These are phyloP conservation scores for Erodium texanum DNA, from an alignment of 441 rosid species.

Conservation along the genomic window DNA sequence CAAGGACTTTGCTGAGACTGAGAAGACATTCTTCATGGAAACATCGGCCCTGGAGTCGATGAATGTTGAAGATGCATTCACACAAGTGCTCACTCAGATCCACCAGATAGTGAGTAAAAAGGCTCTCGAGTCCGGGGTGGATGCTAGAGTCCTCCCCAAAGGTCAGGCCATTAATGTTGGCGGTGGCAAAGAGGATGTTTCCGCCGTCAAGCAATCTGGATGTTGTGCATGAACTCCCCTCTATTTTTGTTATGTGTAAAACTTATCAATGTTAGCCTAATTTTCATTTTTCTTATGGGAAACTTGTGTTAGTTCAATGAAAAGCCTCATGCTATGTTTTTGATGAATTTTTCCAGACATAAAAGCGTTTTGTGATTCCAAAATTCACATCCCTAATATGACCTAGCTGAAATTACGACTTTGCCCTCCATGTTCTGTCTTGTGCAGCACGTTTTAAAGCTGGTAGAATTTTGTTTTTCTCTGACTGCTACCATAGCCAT, in stretches of 20 bases:
- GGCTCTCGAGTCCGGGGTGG: constrained; percentile 30
- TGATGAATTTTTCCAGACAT: too few species aligned
- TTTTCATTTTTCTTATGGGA: too few species aligned
- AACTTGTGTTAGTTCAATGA: not conserved
- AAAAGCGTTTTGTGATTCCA: too few species aligned
- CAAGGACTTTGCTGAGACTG: constrained; percentile 43
- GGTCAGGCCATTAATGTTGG: constrained; percentile 14
- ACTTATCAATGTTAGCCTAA: not conserved
- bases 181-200: not conserved
- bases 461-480: too few species aligned
- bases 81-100: constrained; percentile 38
- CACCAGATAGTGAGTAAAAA: constrained; percentile 40
- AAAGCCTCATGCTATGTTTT: not conserved
- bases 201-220: not conserved
- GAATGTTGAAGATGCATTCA: constrained; percentile 47
- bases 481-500: too few species aligned
- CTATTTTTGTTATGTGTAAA: not conserved
- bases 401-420: too few species aligned
- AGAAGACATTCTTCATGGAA: constrained; percentile 46
- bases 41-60: constrained; percentile 52
- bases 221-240: not conserved
- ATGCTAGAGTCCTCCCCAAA: constrained; percentile 41
- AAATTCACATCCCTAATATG: too few species aligned
- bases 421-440: too few species aligned
- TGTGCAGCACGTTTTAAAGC: too few species aligned